Evolutionary conservation across 2,329 filamentous ascomycete species (phyloP).

Genomic region (Elsinoe fawcettii): DNA sequence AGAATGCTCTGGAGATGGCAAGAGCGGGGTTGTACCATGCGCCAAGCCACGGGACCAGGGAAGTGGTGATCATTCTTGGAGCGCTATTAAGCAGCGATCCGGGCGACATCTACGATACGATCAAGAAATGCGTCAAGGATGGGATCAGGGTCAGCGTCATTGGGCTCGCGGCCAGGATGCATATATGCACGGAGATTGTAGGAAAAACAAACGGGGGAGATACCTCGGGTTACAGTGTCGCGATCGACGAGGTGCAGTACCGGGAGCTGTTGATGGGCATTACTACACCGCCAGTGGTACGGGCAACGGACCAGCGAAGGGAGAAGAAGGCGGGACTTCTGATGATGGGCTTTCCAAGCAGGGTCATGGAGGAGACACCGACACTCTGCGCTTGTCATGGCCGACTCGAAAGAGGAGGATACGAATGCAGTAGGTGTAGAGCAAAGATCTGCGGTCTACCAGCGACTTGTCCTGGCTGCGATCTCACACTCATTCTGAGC

Average conservation of each 20-base stretch:
- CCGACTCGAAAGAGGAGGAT: slow-evolving; percentile 72
- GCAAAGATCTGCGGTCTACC: slow-evolving; percentile 86
- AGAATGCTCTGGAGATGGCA: slow-evolving; percentile 95
- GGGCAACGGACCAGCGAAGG: slow-evolving; percentile 33
- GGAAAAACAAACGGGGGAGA: slow-evolving; percentile 79
- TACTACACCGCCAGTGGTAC: slow-evolving; percentile 81
- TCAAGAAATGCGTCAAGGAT: slow-evolving; percentile 68
- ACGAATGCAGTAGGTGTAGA: slow-evolving; percentile 80
- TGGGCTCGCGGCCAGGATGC: slow-evolving; percentile 82
- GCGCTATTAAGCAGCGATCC: slow-evolving; percentile 86
- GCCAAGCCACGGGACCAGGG: slow-evolving; percentile 84
- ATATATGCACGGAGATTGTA: slow-evolving; percentile 85
- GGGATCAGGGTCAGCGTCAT: slow-evolving; percentile 83
- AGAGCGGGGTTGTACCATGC: slow-evolving; percentile 87
- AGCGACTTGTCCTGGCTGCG: slow-evolving; percentile 83
- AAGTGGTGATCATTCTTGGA: slow-evolving; percentile 86
- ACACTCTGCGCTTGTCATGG: slow-evolving; percentile 90
- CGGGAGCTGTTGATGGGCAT: slow-evolving; percentile 79
- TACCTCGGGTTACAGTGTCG: slow-evolving; percentile 68
- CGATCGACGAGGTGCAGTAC: slow-evolving; percentile 79
- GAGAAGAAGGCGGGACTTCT: slow-evolving; percentile 54
- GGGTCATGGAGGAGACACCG: slow-evolving; percentile 62
- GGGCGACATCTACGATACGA: slow-evolving; percentile 89
- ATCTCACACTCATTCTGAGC: slow-evolving; percentile 84
- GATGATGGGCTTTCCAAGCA: slow-evolving; percentile 97